Base-by-base conservation (phyloP, 2,329 filamentous ascomycete species). In the Aaosphaeria pasadenensis region DNA sequence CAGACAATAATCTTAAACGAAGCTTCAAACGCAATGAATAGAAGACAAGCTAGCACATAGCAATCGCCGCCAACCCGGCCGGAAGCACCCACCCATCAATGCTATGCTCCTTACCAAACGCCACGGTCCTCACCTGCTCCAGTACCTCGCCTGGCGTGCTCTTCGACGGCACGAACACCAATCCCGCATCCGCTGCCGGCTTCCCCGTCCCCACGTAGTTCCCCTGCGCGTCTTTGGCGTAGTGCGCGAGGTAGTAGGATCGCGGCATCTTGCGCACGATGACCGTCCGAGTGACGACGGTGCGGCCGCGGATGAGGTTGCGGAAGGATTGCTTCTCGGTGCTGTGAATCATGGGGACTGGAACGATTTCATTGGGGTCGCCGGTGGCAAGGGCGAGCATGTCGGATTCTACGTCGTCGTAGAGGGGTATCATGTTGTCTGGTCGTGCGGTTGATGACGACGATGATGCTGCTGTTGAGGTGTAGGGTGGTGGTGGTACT, bases 391-490 rank as follows among this genome's bases (percentile, higher is more conserved):
- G 46, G 7, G 52, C 43, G 42, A 43, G 46, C 43, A 55, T 51
- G 17, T 51, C 45, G 13, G 38, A 46, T 38, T 41, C 40, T 3
- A 62, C 54, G 13, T 51, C 42, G 30, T 58, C 53, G 29, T 36
- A 46, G 11, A 56, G 45, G 11, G 54, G 52, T 30, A 11, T 45
- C 17, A 24, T 24, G 17, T 24, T 24, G 17, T 24, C 17, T 24
- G 17, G 17, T 24, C 17, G 44, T 47, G 45, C 17, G 40, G 7
- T 24, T 2, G 17, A 24, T 24, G 17, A 24, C 4, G 45, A 7
- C 4, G 45, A 7, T 17, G 42, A 30, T 11, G 30, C n/a, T n/a
- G 89, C 31, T 31, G 45, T 36, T n/a, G 30, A 39, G 24, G 47
- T 42, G 44, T 51, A 53, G 9, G 41, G 4, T n/a, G 50, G 50